These are phyloP conservation scores for Candolleomyces efflorescens DNA, from an alignment of 768 basidiomycete species.

Conservation along the genomic window DNA sequence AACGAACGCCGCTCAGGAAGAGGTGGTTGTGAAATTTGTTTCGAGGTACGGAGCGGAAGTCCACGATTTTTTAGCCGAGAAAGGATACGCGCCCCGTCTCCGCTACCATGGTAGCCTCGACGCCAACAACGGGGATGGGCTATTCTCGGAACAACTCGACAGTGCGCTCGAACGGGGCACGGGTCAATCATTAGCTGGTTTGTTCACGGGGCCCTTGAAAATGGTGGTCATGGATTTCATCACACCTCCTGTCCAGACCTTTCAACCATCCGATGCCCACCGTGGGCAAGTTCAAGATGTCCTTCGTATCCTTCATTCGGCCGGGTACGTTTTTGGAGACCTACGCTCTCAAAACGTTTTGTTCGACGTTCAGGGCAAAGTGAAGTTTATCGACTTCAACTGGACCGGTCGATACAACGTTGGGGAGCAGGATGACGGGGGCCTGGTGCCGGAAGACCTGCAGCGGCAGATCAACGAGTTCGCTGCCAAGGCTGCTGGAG, in stretches of 20 bases:
- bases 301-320: slow-evolving; percentile 22
- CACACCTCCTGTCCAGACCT: neutral
- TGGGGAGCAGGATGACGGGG: no score
- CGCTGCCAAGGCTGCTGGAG: neutral
- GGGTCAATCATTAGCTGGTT: slow-evolving; percentile 4
- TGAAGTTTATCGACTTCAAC: slow-evolving; percentile 34
- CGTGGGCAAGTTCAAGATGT: slow-evolving; percentile 4
- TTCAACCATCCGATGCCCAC: neutral
- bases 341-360: slow-evolving; percentile 31
- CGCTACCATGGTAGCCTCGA: neutral
- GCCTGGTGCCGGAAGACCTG: neutral
- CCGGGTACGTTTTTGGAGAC: slow-evolving; percentile 33
- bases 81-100: slow-evolving; percentile 19
- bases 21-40: slow-evolving; percentile 29
- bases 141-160: no score
- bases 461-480: slow-evolving; percentile 1
- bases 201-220: slow-evolving; percentile 14
- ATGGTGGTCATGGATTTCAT: slow-evolving; percentile 41
- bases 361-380: slow-evolving; percentile 11
- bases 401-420: slow-evolving; percentile 25
- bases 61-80: slow-evolving; percentile 26
- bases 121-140: neutral
- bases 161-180: neutral
- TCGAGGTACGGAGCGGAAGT: slow-evolving; percentile 25
- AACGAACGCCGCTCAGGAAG: neutral